A percentile compares a stretch with the other conserved stretches of the same genome.
Evolutionary conservation across 345 rosid species (phyloP).

Genomic region (Adansonia digitata): DNA sequence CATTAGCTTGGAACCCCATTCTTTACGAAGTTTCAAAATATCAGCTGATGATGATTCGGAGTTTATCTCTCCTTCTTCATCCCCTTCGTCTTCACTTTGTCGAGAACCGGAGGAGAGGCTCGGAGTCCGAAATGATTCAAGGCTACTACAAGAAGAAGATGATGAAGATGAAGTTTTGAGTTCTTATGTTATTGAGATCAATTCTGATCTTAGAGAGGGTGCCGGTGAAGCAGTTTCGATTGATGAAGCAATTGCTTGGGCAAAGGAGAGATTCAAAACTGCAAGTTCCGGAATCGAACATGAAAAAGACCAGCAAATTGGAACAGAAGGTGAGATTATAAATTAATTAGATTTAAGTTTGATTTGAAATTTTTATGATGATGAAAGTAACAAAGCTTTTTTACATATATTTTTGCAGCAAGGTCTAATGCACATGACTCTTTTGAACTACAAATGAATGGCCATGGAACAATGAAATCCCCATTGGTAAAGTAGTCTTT

Average conservation of each 20-base stretch:
- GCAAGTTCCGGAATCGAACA: constrained; percentile 13
- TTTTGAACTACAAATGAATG: neutral
- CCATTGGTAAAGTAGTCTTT: constrained; percentile 20
- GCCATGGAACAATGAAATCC: constrained; percentile 18
- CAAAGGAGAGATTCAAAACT: constrained; percentile 24
- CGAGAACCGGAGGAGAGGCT: constrained; percentile 31
- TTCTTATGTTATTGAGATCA: constrained; percentile 85
- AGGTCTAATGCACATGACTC: constrained; percentile 11
- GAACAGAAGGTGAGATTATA: constrained; percentile 25
- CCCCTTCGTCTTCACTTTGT: constrained; percentile 65
- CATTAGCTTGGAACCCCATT: neutral
- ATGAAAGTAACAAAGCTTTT: too few relatives aligned
- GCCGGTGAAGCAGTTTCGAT: constrained; percentile 43
- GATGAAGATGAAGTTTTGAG: constrained; percentile 61
- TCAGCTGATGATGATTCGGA: constrained; percentile 57
- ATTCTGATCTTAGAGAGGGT: constrained; percentile 44
- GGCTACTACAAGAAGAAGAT: constrained; percentile 47
- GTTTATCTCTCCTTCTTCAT: constrained; percentile 58
- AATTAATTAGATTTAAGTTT: neutral
- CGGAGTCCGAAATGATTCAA: neutral
- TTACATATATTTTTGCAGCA: too few relatives aligned
- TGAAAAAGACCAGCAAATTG: constrained; percentile 16
- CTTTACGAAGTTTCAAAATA: constrained; percentile 34
- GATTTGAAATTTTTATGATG: too few relatives aligned
- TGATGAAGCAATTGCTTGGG: constrained; percentile 53